A percentile compares a stretch with the other conserved stretches of the same genome.
Evolutionary conservation across 805 yeast genomes (phyloP).

Genomic region (Candida corydali): DNA sequence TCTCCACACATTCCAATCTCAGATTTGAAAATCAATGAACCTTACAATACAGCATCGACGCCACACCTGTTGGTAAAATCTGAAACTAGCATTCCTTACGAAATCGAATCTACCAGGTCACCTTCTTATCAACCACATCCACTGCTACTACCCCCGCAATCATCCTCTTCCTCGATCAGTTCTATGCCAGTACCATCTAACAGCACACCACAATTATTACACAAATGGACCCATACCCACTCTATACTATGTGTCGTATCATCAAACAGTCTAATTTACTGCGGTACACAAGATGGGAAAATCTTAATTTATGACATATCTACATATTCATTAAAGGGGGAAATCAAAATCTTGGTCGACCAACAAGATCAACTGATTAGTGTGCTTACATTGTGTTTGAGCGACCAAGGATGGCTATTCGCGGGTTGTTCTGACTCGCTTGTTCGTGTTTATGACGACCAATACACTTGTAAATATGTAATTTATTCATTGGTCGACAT

Average conservation of each 20-base stretch:
- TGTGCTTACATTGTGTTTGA: conserved; percentile 64
- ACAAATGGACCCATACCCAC: conserved; percentile 71
- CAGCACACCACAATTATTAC: conserved; percentile 40
- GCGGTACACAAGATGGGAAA: conserved; percentile 87
- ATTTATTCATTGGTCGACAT: conserved; percentile 82
- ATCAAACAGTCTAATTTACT: conserved; percentile 60
- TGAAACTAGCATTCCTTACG: conserved; percentile 2
- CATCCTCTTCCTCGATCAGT: neutral
- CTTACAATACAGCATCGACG: conserved; percentile 5
- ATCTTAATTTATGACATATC: conserved; percentile 66
- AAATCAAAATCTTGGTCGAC: conserved; percentile 42
- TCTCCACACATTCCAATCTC: conserved; percentile 18
- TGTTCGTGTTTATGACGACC: conserved; percentile 74
- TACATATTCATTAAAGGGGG: conserved; percentile 47
- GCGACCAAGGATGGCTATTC: conserved; percentile 58
- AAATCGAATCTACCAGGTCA: conserved; percentile 4
- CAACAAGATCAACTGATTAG: conserved; percentile 70
- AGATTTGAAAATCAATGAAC: conserved; percentile 1
- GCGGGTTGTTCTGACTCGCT: conserved; percentile 90
- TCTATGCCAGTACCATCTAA: conserved; percentile 6
- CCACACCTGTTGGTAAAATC: conserved; percentile 2
- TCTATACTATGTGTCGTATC: conserved; percentile 71
- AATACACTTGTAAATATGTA: conserved; percentile 49
- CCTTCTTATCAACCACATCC: too few species aligned
- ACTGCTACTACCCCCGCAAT: conserved; percentile 1